Evolutionary conservation across 1,284 basidiomycete species (phyloP).

Genomic region (Waitea zeae): DNA sequence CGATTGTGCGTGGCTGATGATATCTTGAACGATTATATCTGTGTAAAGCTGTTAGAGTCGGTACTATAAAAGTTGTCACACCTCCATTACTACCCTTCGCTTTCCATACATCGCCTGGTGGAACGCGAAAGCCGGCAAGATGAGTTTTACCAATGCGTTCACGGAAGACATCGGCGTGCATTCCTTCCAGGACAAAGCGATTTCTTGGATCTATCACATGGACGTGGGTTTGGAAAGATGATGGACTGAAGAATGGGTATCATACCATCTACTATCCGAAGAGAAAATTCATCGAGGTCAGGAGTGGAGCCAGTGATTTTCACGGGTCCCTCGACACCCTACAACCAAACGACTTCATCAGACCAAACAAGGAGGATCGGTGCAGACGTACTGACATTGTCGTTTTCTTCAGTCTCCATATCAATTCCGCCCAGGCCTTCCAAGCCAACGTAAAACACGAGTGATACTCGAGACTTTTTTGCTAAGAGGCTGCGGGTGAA

Average conservation of each 20-base stretch:
- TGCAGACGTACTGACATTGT: conserved; percentile 35
- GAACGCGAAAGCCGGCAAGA: conserved; percentile 46
- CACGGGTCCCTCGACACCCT: conserved; percentile 61
- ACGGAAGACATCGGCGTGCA: conserved; percentile 40
- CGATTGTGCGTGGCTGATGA: conserved; percentile 41
- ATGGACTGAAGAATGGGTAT: conserved; percentile 1
- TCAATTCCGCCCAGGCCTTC: conserved; percentile 75
- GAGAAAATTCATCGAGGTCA: conserved; percentile 66
- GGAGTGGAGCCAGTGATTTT: conserved; percentile 56
- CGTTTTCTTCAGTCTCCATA: conserved; percentile 58
- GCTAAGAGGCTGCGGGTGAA: not conserved
- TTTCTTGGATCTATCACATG: conserved; percentile 36
- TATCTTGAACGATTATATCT: conserved; percentile 53
- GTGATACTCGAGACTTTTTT: conserved; percentile 50
- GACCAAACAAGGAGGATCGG: conserved; percentile 1
- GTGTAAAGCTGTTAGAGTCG: conserved; percentile 1
- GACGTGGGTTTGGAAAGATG: not conserved
- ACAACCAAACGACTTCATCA: conserved; percentile 4
- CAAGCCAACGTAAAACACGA: conserved; percentile 75
- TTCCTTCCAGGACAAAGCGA: conserved; percentile 28
- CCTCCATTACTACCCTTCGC: conserved; percentile 74
- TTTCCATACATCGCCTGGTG: conserved; percentile 62
- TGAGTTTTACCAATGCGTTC: conserved; percentile 57
- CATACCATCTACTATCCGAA: conserved; percentile 70
- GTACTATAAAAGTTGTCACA: not conserved